These are phyloP conservation scores for Phanerochaete carnosa DNA, from an alignment of 768 basidiomycete genomes.

Conservation along the genomic window DNA sequence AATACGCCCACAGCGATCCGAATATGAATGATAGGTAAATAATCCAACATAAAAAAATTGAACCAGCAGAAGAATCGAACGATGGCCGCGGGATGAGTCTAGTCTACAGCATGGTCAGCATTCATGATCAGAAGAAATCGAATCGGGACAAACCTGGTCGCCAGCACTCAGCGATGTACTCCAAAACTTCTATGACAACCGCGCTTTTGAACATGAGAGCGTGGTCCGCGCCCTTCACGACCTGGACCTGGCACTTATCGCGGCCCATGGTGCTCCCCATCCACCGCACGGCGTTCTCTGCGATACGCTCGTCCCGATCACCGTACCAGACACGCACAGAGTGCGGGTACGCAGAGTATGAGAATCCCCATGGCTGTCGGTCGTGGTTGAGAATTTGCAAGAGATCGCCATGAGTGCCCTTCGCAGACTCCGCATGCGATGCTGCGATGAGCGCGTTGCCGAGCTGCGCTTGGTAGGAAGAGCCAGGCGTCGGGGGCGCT, in stretches of 20 bases:
- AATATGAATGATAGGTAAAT: constrained; percentile 22
- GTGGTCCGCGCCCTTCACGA: constrained; percentile 88
- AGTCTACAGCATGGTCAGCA: background rate
- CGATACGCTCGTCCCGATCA: constrained; percentile 90
- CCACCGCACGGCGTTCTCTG: constrained; percentile 87
- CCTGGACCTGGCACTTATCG: constrained; percentile 71
- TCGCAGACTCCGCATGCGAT: constrained; percentile 91
- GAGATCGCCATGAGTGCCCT: constrained; percentile 88
- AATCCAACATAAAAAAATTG: constrained; percentile 25
- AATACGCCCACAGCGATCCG: background rate
- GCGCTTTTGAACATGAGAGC: constrained; percentile 89
- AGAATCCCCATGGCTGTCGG: constrained; percentile 87
- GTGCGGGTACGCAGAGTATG: constrained; percentile 76
- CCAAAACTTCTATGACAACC: constrained; percentile 83
- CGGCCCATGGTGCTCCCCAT: constrained; percentile 84
- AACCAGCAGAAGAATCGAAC: constrained; percentile 15
- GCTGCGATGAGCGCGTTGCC: constrained; percentile 90
- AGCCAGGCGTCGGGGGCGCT: constrained; percentile 31
- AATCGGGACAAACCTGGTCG: constrained; percentile 17
- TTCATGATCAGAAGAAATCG: background rate
- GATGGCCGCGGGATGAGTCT: background rate
- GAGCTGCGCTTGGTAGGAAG: constrained; percentile 64
- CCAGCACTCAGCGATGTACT: constrained; percentile 55
- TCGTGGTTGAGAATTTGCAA: constrained; percentile 90
- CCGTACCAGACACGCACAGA: constrained; percentile 89